These are phyloP conservation scores for Fusarium sp. DNA, from an alignment of 2,329 filamentous ascomycete genomes.

Conservation along the genomic window DNA sequence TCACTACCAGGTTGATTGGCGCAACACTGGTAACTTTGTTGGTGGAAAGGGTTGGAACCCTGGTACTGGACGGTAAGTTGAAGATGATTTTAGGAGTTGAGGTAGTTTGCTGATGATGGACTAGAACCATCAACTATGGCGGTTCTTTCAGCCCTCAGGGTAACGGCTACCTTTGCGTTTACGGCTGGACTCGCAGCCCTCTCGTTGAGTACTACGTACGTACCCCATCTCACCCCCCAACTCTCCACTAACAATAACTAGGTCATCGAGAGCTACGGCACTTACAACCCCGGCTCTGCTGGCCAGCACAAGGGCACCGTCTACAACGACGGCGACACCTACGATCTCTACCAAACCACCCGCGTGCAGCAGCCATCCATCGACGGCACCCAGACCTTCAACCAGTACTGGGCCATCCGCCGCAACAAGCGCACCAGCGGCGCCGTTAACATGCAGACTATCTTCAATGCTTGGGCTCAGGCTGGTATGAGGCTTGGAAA, in stretches of 20 bases:
- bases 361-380: slow-evolving; percentile 2
- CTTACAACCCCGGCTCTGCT: background rate
- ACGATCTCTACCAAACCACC: slow-evolving; percentile 5
- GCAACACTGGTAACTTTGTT: slow-evolving; percentile 22
- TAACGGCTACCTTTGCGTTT: slow-evolving; percentile 9
- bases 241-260: rapidly evolving
- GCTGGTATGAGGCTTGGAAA: slow-evolving; percentile 14
- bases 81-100: rapidly evolving
- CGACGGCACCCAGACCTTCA: background rate
- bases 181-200: slow-evolving; percentile 13
- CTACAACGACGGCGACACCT: slow-evolving; percentile 14
- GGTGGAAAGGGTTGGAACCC: slow-evolving; percentile 21
- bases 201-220: slow-evolving; percentile 21
- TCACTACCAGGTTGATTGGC: slow-evolving; percentile 4
- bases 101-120: background rate
- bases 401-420: slow-evolving; percentile 22
- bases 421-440: slow-evolving; percentile 11
- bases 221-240: rapidly evolving
- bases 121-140: slow-evolving; percentile 16
- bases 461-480: slow-evolving; percentile 11
- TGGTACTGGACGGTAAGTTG: slow-evolving; percentile 9
- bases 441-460: slow-evolving; percentile 12
- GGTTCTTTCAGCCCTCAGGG: slow-evolving; percentile 12
- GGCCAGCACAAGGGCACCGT: slow-evolving; percentile 10
- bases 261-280: slow-evolving; percentile 10